Evolutionary conservation across 768 basidiomycete species (phyloP).

Genomic region (Sporobolomyces phaffii): DNA sequence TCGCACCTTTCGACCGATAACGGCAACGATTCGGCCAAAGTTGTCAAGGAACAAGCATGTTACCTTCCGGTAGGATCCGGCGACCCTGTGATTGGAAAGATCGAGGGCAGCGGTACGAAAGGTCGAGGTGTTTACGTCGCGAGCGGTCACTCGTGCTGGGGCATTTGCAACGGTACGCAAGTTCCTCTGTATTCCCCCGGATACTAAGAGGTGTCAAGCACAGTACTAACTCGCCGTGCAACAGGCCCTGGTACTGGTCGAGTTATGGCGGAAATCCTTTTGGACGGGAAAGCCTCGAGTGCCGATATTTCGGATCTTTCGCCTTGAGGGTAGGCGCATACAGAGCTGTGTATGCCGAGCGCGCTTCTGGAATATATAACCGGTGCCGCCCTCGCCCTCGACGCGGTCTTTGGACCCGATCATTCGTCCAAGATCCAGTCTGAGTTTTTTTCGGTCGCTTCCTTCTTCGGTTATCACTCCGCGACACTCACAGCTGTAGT

Average conservation of each 20-base stretch:
- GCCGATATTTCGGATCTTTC: slow-evolving; percentile 44
- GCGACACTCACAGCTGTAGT: too few species aligned
- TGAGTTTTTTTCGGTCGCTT: too few species aligned
- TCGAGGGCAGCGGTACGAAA: slow-evolving; percentile 40
- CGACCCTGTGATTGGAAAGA: slow-evolving; percentile 68
- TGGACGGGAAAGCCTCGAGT: slow-evolving; percentile 61
- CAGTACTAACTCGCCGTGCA: neutral
- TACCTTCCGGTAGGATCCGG: slow-evolving; percentile 65
- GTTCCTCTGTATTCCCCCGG: too few species aligned
- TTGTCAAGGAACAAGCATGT: slow-evolving; percentile 64
- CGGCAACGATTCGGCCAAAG: slow-evolving; percentile 53
- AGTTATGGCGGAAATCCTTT: slow-evolving; percentile 62
- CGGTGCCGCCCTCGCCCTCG: too few species aligned
- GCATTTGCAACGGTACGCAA: slow-evolving; percentile 13
- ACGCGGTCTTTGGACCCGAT: too few species aligned
- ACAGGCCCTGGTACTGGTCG: slow-evolving; percentile 71
- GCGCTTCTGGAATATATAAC: too few species aligned
- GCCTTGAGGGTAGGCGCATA: too few species aligned
- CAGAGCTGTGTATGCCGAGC: too few species aligned
- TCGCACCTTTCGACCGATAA: slow-evolving; percentile 34
- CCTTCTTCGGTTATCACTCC: too few species aligned
- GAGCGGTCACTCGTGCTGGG: slow-evolving; percentile 64
- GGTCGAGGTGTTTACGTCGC: slow-evolving; percentile 61
- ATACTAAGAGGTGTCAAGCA: too few species aligned
- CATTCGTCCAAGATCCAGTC: too few species aligned